Percentiles rank a stretch among this genome's conserved stretches.
Evolutionary conservation across 345 rosid genomes (phyloP).

Genomic region (Angophora floribunda): DNA sequence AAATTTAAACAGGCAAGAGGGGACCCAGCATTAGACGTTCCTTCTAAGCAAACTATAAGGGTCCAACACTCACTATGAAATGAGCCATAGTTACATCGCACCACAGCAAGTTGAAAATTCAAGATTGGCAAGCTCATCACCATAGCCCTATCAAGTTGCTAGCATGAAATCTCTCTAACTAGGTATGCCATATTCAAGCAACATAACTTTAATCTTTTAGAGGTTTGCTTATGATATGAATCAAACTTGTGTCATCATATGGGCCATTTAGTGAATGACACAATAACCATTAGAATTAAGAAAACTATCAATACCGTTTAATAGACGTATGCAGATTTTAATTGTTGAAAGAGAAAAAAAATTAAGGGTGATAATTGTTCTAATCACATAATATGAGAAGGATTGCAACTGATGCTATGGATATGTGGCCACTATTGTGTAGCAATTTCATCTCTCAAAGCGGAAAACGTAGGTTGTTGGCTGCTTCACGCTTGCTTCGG

Average conservation of each 20-base stretch:
- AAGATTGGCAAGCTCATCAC: no score
- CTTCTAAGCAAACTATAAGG: background rate
- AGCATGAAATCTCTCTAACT: no score
- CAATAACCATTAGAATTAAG: background rate
- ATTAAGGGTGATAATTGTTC: background rate
- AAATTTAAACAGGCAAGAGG: background rate
- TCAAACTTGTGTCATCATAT: background rate
- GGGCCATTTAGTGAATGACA: background rate
- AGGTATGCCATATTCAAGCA: no score
- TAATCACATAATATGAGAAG: background rate
- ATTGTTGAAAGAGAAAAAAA: background rate
- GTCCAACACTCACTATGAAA: background rate
- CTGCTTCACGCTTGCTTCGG: no score
- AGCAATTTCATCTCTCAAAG: no score
- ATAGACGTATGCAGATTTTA: background rate
- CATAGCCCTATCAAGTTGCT: no score
- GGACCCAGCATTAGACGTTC: background rate
- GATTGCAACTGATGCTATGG: background rate
- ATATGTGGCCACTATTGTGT: background rate
- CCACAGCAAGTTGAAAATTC: background rate
- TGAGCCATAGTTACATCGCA: background rate
- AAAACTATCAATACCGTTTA: background rate
- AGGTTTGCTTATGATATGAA: no score
- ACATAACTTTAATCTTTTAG: no score
- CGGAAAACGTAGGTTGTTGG: background rate